Evolutionary conservation across 371 early-diverging fungal species (phyloP), one percentile per base, ranked within the genome.

Genomic region (Lichtheimia ramosa): DNA sequence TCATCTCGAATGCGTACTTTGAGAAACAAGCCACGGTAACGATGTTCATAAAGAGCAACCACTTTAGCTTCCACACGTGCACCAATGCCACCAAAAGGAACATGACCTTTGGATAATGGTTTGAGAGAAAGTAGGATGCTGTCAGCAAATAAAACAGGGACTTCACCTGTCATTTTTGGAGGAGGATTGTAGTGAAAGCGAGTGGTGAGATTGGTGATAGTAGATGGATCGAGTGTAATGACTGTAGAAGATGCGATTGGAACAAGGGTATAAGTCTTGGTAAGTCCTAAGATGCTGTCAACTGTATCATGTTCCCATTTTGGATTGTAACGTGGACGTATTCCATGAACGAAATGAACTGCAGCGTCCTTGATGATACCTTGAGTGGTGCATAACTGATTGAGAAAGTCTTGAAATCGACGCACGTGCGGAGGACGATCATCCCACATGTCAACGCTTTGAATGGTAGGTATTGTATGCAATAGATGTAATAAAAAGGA

Each of bases 381-480:
- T 0, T 48, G 61, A 14, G 28, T 56, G 0, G 48, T 5, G 7
- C 27, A 40, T 34, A 83, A 56, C 3, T 48, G 42, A 25, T 65
- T 43, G 5, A 86, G 60, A 59, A 73, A 87, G 2, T 57, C 52
- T 28, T 70, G 68, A 62, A 87, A 85, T 10, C 56, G 43, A 21
- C 65, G 61, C 20, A 82, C 77, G 48, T 87, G 87, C 27, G 65
- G 60, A 1, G 54, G 23, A 5, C 88, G 81, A 58, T 87, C 88
- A 51, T 87, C 88, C 84, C 85, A 87, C 85, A 87, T 83, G 14
- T 28, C 34, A 0, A 87, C 62, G 0, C 68, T 39, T 0, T 55
- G 23, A 7, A 84, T 40, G 1, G 68, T 70, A 0, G 85, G 83
- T 13, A 85, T 69, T 3, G 60, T 68, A 5, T 70, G 50, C 1